Percentiles rank a stretch among this genome's conserved stretches.
Evolutionary conservation across 225 moss, liverwort and hornwort genomes (phyloP).

Genomic region (Marchantia paleacea): DNA sequence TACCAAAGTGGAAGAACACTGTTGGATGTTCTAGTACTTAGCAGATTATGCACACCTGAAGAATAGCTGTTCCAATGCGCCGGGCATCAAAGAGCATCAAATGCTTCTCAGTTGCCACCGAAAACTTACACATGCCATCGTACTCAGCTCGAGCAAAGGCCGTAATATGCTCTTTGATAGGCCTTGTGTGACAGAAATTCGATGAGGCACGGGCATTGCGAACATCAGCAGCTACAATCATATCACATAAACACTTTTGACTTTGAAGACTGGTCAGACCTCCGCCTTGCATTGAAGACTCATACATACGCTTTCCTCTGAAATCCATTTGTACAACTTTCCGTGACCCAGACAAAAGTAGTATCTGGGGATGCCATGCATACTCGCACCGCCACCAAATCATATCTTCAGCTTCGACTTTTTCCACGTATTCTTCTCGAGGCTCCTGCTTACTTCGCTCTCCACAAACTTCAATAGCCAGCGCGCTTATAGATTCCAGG

Average conservation of each 20-base stretch:
- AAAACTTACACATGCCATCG: slow-evolving; percentile 65
- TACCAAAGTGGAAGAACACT: background rate
- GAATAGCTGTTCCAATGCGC: slow-evolving; percentile 64
- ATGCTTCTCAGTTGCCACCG: slow-evolving; percentile 65
- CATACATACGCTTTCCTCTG: slow-evolving; percentile 39
- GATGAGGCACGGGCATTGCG: background rate
- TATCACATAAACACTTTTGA: slow-evolving; percentile 37
- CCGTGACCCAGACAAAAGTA: slow-evolving; percentile 60
- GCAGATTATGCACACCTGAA: slow-evolving; percentile 57
- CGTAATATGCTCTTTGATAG: slow-evolving; percentile 34
- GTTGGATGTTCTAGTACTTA: background rate
- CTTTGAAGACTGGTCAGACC: slow-evolving; percentile 24
- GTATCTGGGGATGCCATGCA: slow-evolving; percentile 82
- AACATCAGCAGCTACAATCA: slow-evolving; percentile 42
- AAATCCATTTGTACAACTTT: slow-evolving; percentile 68
- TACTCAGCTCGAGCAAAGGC: slow-evolving; percentile 60
- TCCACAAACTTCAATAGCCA: slow-evolving; percentile 27
- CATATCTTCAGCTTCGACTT: slow-evolving; percentile 27
- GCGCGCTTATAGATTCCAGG: slow-evolving; percentile 20
- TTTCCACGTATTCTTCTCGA: slow-evolving; percentile 20
- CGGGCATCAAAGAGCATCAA: slow-evolving; percentile 72
- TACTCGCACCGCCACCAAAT: slow-evolving; percentile 90
- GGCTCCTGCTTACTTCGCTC: background rate
- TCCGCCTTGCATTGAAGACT: slow-evolving; percentile 24
- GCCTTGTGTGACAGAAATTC: slow-evolving; percentile 20